A percentile compares a stretch with the other conserved stretches of the same genome.
Evolutionary conservation across 176 grass and related monocot species (phyloP).

Genomic region (Coix lacrymajobi): DNA sequence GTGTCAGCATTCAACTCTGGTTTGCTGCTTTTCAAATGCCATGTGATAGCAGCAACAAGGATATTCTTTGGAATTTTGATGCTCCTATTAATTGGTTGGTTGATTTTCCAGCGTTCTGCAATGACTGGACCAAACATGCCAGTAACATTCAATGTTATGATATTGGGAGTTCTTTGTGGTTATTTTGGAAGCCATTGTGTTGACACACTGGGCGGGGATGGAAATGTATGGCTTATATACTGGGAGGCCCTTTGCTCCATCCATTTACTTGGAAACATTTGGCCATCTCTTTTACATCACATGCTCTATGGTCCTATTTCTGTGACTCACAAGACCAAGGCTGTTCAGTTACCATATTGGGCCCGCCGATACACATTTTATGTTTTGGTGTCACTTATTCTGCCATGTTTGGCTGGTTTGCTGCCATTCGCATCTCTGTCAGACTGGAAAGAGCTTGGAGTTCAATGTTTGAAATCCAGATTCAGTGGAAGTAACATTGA

Average conservation of each 20-base stretch:
- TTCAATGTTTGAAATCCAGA: slow-evolving; percentile 30
- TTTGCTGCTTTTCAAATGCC: slow-evolving; percentile 59
- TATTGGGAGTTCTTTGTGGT: slow-evolving; percentile 71
- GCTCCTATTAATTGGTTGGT: slow-evolving; percentile 55
- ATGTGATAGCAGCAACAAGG: slow-evolving; percentile 46
- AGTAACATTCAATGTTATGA: slow-evolving; percentile 69
- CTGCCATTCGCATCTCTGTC: slow-evolving; percentile 73
- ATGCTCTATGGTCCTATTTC: slow-evolving; percentile 65
- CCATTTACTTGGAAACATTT: slow-evolving; percentile 70
- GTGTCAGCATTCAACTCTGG: slow-evolving; percentile 62
- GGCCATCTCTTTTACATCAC: slow-evolving; percentile 50
- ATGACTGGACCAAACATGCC: slow-evolving; percentile 67
- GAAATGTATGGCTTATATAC: slow-evolving; percentile 63
- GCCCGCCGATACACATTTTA: slow-evolving; percentile 64
- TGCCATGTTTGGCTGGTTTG: slow-evolving; percentile 66
- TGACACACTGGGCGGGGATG: slow-evolving; percentile 71
- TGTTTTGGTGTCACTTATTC: slow-evolving; percentile 47
- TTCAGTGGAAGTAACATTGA: slow-evolving; percentile 31
- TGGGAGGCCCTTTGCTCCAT: slow-evolving; percentile 77
- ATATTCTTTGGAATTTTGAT: slow-evolving; percentile 68
- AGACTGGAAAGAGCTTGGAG: slow-evolving; percentile 57
- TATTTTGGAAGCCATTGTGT: slow-evolving; percentile 76
- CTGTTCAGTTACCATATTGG: slow-evolving; percentile 47
- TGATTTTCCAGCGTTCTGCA: slow-evolving; percentile 61
- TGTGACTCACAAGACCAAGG: slow-evolving; percentile 30